These are phyloP conservation scores for Yamadazyma kitorensis DNA, from an alignment of 805 yeast genomes.

Conservation along the genomic window DNA sequence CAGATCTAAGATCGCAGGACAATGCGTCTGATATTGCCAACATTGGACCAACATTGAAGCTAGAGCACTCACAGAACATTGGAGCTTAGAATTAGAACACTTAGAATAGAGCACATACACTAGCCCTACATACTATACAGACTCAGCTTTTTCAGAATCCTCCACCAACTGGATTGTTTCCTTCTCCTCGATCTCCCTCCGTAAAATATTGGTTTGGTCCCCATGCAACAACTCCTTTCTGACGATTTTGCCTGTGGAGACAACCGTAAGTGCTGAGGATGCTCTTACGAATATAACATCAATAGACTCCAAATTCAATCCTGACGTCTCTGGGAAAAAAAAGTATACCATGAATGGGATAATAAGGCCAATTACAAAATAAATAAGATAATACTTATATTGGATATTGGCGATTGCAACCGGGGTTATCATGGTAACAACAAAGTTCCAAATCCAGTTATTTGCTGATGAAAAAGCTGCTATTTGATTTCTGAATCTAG, in stretches of 20 bases:
- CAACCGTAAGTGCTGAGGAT: conserved; percentile 4
- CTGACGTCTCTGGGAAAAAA: conserved; percentile 74
- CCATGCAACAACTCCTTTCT: conserved; percentile 2
- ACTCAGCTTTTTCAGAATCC: no score
- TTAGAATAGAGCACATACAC: no score
- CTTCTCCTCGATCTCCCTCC: not conserved
- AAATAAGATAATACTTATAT: conserved; percentile 68
- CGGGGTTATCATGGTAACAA: conserved; percentile 63
- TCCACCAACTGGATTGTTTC: not conserved
- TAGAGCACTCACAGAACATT: no score
- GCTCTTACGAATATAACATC: conserved; percentile 35
- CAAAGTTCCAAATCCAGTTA: conserved; percentile 57
- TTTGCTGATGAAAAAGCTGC: conserved; percentile 52
- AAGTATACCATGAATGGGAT: conserved; percentile 49
- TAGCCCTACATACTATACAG: no score
- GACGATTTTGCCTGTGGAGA: conserved; percentile 5
- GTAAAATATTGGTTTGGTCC: not conserved
- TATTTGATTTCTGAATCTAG: conserved; percentile 52
- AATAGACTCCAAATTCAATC: conserved; percentile 70
- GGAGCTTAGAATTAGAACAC: no score
- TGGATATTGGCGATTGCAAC: conserved; percentile 42
- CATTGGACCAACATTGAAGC: no score
- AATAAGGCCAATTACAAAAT: conserved; percentile 58
- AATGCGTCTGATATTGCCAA: no score
- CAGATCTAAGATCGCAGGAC: no score